Base-by-base conservation (phyloP, 1,139 yeast species). In the Scheffersomyces stambukii region DNA sequence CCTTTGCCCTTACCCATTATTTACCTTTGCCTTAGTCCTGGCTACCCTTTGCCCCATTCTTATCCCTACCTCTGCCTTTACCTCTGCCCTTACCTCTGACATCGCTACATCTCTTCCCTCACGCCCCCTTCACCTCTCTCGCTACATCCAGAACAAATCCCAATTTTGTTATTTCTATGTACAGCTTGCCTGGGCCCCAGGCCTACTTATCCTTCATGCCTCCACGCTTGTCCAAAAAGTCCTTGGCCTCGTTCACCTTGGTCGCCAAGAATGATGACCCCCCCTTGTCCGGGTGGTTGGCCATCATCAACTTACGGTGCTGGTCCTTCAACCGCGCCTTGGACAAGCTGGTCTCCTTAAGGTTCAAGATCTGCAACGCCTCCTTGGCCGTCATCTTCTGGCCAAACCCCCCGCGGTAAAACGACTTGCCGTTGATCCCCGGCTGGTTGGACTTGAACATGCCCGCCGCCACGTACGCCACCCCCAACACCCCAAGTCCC, bases 231-330 rank as follows among this genome's bases (percentile, higher is more conserved):
- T 85, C 94, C 52, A 91, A 69, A 53, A 88, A 81, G 49, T 88
- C 96, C 58, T 91, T 91, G 31, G 98, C 97, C 62, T 91, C 97
- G 56, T 91, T 91, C 44, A 91, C 88, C 67, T 91, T 91, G 27
- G 97, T 89, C 37, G 98, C 98, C 52, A 91, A 58, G 50, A 77
- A 89, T 21, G 97, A 91, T 12, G 95, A 83, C 7, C 98, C 98
- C 29, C 98, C 98, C 53, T 93, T 84, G 63, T 91, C 98, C 8
- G 98, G 98, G 54, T 91, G 98, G 61, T 91, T 91, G 54, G 91
- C 68, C 96, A 91, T 88, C 63, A 85, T 83, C 37, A 66, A 54
- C 53, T 74, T 76, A 62, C 98, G 77, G 58, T 91, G 98, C 30
- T 84, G 85, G 41, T 89, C 97, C 59, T 91, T 89, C 50, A 91